Evolutionary conservation across 2,329 filamentous ascomycete species (phyloP), one percentile per base, ranked within the genome.

Genomic region (Claviceps sp.): DNA sequence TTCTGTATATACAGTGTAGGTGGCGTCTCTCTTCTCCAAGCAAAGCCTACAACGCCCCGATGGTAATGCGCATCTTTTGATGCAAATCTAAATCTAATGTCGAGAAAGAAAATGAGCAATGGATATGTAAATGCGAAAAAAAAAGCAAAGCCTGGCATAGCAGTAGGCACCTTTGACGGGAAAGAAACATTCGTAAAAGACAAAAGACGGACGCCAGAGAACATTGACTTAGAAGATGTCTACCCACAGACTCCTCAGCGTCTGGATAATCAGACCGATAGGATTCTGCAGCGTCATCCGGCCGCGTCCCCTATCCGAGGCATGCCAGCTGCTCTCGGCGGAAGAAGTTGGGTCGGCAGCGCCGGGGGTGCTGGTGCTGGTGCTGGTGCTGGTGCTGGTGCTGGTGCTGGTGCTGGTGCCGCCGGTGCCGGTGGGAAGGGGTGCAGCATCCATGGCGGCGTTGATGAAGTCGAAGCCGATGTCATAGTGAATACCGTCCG

Each of bases 401-500:
- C 26, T 7, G 26, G 26, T 10, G 6, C n/a, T 8, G 26, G 26
- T 10, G 7, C n/a, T 22, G 41, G 42, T 48, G 38, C 48, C 22
- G 34, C 19, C 30, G 10, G 30, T 46, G 7, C 48, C 51, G 19
- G 44, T 17, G 45, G 51, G 52, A 11, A 48, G 10, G 14, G 45
- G 34, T 13, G 16, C 30, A 19, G 49, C 44, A 2, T 50, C 52
- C 55, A 56, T 52, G 39, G 56, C 56, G 13, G 59, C 59, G 5
- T 53, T 52, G 30, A 62, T 56, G 52, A 60, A 58, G 47, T 59
- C 57, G 38, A 58, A 53, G 34, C 55, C 57, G 50, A 60, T 55
- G 19, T 61, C 58, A 22, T 55, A 55, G 13, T 56, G 52, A 22
- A 60, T 51, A 1, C 61, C 60, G 39, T 61, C 56, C 0, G 59